These are phyloP conservation scores for Leccinum subgranulosum DNA, from an alignment of 768 basidiomycete genomes.

Conservation along the genomic window DNA sequence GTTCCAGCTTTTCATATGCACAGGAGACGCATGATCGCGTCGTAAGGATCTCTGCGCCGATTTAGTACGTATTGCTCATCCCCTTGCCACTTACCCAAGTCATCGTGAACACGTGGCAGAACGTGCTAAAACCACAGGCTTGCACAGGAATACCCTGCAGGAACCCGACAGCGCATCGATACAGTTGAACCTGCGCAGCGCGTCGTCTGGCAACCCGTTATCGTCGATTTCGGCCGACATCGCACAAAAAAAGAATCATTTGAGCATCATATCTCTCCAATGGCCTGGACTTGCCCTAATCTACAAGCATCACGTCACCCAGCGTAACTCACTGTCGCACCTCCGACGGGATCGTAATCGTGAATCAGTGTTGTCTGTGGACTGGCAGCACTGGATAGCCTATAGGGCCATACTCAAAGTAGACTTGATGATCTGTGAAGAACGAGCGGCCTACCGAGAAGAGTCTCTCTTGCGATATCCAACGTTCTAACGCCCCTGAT, in stretches of 20 bases:
- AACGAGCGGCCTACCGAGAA: constrained; percentile 15
- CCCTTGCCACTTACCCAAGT: constrained; percentile 12
- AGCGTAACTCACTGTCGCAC: not conserved
- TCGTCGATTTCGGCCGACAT: constrained; percentile 2
- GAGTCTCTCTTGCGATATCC: constrained; percentile 21
- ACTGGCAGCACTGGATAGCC: constrained; percentile 11
- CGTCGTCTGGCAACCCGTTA: constrained; percentile 9
- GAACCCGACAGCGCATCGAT: constrained; percentile 11
- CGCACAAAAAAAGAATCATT: constrained; percentile 3
- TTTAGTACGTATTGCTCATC: not conserved
- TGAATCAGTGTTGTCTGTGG: constrained; percentile 9
- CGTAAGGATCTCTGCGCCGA: not conserved
- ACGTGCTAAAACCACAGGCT: constrained; percentile 8
- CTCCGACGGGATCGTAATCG: constrained; percentile 11
- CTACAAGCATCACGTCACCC: not conserved
- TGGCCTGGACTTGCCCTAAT: not conserved
- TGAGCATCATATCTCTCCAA: not conserved
- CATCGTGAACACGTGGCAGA: not conserved
- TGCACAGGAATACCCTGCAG: constrained; percentile 12
- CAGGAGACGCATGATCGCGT: constrained; percentile 1
- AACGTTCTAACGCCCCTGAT: constrained; percentile 7
- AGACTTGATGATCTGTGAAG: constrained; percentile 20
- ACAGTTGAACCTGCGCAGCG: constrained; percentile 17
- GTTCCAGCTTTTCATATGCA: constrained; percentile 9
- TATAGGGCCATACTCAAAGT: constrained; percentile 16